These are phyloP conservation scores for Calcarisporium arbuscula DNA, from an alignment of 2,329 filamentous ascomycete genomes.

Conservation along the genomic window DNA sequence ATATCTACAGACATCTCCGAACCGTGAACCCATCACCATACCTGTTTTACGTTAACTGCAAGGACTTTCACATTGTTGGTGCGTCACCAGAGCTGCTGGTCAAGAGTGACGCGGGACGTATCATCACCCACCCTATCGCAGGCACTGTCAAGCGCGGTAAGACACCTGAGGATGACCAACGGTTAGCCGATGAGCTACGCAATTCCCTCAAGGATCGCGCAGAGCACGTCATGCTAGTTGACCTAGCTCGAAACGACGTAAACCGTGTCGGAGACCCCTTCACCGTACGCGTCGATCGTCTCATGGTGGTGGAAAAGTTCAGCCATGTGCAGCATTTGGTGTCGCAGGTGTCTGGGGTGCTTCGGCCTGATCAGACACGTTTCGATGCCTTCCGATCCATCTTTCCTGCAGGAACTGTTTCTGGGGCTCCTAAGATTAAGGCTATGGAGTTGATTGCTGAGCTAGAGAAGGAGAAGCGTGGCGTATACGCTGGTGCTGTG, in stretches of 20 bases:
- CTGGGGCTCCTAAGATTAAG: conserved; percentile 88
- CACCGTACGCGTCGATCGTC: conserved; percentile 81
- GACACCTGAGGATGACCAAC: conserved; percentile 73
- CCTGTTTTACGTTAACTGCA: conserved; percentile 91
- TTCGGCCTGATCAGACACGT: conserved; percentile 75
- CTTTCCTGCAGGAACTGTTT: conserved; percentile 94
- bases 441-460: conserved; percentile 98
- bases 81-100: conserved; percentile 92
- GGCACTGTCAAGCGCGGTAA: conserved; percentile 87
- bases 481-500: conserved; percentile 91
- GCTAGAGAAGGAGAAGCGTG: conserved; percentile 87
- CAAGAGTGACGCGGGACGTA: conserved; percentile 77
- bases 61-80: conserved; percentile 89
- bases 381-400: conserved; percentile 96
- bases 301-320: conserved; percentile 94
- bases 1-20: conserved; percentile 91
- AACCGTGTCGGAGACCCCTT: conserved; percentile 91
- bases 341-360: conserved; percentile 87
- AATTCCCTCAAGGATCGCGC: conserved; percentile 67
- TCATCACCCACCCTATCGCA: conserved; percentile 95
- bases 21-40: conserved; percentile 98
- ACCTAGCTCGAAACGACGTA: conserved; percentile 91
- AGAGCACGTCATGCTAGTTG: conserved; percentile 63
- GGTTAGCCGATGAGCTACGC: conserved; percentile 69
- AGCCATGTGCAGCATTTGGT: conserved; percentile 96